Evolutionary conservation across 116 monocot species (phyloP), one percentile per base, ranked within the genome.

Genomic region (Dioscorea cayenensis): DNA sequence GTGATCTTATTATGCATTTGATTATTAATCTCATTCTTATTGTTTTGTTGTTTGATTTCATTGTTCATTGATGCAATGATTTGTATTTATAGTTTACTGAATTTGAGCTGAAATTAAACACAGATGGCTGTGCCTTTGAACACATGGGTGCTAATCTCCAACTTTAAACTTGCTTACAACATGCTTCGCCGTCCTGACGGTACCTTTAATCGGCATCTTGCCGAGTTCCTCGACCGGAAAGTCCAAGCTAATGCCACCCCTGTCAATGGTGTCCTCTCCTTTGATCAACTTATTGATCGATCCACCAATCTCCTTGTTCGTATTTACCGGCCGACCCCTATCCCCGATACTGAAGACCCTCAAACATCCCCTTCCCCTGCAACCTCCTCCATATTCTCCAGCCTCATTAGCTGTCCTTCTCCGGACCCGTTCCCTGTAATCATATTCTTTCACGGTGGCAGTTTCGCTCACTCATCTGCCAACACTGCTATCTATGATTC

Each of bases 371-470:
- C 51, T 28, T 23, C 65, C 65, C 5, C 48, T 6, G 12, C 74
- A 12, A 43, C 43, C 7, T 13, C 68, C 19, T 19, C 38, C 72
- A 36, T 78, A 37, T 16, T 62, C 65, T 8, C 77, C 32, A 74
- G 71, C 49, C 18, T 64, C 65, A 66, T 66, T 22, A 36, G 38
- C 6, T 28, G 51, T 4, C 51, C 73, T 17, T 52, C 38, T 6
- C 28, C 63, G 4, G 55, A 65, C 0, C 82, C 82, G n/a, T 72
- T 82, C 65, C 83, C 83, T 1, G 80, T 86, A n/a, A 77, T 86
- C 52, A 66, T 86, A 64, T 86, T 77, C 83, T 83, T 83, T 66
- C 86, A 86, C 23, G 86, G 86, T 17, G 86, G 86, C 71, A 83
- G 86, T 72, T 86, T 86, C 65, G 67, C 80, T 11, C 79, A 83